These are phyloP conservation scores for Tylopilus sp. DNA, from an alignment of 768 basidiomycete genomes.

Conservation along the genomic window DNA sequence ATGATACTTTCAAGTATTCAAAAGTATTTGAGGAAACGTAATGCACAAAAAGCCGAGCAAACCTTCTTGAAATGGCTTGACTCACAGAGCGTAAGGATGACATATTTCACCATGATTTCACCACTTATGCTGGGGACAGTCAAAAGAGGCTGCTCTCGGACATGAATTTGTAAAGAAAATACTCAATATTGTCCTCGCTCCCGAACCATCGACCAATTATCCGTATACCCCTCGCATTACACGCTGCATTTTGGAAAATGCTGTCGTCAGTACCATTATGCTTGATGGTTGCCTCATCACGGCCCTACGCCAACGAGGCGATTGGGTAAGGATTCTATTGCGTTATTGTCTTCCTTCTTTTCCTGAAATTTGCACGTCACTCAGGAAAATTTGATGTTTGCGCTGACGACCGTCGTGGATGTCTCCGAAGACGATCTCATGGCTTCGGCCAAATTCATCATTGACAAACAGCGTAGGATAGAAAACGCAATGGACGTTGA, in stretches of 20 bases:
- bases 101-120: neutral
- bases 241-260: constrained; percentile 52
- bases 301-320: constrained; percentile 48
- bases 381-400: constrained; percentile 42
- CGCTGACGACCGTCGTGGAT: constrained; percentile 56
- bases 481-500: constrained; percentile 38
- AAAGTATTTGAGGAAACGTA: constrained; percentile 39
- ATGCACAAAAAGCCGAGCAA: constrained; percentile 50
- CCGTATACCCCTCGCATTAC: constrained; percentile 57
- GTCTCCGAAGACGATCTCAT: constrained; percentile 65
- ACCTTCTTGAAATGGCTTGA: constrained; percentile 63
- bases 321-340: constrained; percentile 55
- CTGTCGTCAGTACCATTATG: constrained; percentile 59
- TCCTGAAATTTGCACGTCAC: neutral
- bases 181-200: constrained; percentile 47
- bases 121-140: constrained; percentile 13
- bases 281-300: constrained; percentile 55
- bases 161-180: constrained; percentile 61
- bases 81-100: constrained; percentile 27
- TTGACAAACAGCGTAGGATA: constrained; percentile 34
- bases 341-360: neutral
- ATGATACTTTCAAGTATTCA: constrained; percentile 40
- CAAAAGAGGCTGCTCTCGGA: constrained; percentile 21
- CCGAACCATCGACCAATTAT: constrained; percentile 32
- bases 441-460: constrained; percentile 44